Evolutionary conservation across 495 filamentous ascomycete genomes (phyloP).

Genomic region (Aspergillus conjunctus): DNA sequence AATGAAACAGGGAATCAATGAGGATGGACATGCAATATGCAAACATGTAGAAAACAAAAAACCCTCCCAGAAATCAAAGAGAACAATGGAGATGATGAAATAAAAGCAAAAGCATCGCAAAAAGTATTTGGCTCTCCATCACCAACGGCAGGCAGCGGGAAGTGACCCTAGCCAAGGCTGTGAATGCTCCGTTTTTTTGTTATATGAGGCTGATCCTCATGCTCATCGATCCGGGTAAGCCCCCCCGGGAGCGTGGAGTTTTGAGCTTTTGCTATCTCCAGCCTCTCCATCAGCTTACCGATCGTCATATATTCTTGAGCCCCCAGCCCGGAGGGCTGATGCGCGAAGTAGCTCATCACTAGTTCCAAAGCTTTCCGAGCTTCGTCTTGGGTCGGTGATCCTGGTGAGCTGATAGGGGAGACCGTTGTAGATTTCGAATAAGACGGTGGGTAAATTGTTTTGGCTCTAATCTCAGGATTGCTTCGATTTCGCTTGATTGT

Average conservation of each 20-base stretch:
- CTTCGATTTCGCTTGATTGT: constrained; percentile 49
- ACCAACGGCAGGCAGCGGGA: not conserved
- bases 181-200: constrained; percentile 60
- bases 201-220: constrained; percentile 41
- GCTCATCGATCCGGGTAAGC: constrained; percentile 64
- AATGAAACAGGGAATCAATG: constrained; percentile 28
- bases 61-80: constrained; percentile 25
- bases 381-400: constrained; percentile 87
- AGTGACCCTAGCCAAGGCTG: constrained; percentile 33
- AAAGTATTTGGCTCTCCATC: not conserved
- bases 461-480: constrained; percentile 48
- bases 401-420: constrained; percentile 43
- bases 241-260: constrained; percentile 64
- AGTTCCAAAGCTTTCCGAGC: constrained; percentile 83
- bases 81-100: constrained; percentile 18
- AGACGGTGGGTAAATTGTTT: constrained; percentile 52
- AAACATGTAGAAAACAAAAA: constrained; percentile 25
- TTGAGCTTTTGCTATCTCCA: constrained; percentile 67
- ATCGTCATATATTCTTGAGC: constrained; percentile 84
- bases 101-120: constrained; percentile 10
- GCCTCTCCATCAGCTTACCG: constrained; percentile 82
- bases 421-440: constrained; percentile 40
- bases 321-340: constrained; percentile 65
- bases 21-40: constrained; percentile 9
- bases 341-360: constrained; percentile 80